Conservation (phyloP, 192 early-diverging fungal genomes). For the Gamsiella multidivaricata region DNA sequence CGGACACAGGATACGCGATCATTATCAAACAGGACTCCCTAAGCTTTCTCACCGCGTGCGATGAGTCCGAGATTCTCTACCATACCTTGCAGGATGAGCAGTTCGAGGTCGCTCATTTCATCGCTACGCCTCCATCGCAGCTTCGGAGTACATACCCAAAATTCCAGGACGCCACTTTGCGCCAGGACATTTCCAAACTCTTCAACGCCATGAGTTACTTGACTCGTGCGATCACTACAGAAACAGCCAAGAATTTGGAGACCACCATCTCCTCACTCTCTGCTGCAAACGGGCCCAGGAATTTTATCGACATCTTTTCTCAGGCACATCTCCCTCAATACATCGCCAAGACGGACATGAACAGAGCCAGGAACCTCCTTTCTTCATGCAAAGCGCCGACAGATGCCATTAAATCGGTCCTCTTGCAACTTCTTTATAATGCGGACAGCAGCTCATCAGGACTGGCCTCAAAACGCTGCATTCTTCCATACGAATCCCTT, state of each 20-base stretch:
- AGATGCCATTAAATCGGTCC: conserved; percentile 22
- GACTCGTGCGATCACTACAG: conserved; percentile 12
- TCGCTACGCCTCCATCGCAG: conserved; percentile 40
- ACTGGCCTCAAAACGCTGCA: conserved; percentile 13
- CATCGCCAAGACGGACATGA: conserved; percentile 43
- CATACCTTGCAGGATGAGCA: conserved; percentile 49
- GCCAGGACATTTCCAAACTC: conserved; percentile 28
- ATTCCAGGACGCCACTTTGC: conserved; percentile 28
- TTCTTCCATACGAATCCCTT: conserved; percentile 41
- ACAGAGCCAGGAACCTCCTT: conserved; percentile 34
- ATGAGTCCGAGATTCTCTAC: conserved; percentile 46
- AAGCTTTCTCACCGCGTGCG: conserved; percentile 48
- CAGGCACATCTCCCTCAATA: conserved; percentile 24
- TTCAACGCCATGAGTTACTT: conserved; percentile 38
- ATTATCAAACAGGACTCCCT: conserved; percentile 40
- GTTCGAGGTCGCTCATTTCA: conserved; percentile 38
- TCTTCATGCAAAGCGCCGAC: conserved; percentile 19
- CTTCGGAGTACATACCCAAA: conserved; percentile 35
- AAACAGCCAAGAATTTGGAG: conserved; percentile 28
- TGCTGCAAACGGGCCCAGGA: conserved; percentile 25
- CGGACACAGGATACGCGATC: conserved; percentile 44
- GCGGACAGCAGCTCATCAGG: conserved; percentile 19
- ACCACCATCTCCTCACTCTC: conserved; percentile 18
- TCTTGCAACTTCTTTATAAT: conserved; percentile 20
- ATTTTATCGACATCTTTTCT: conserved; percentile 27